Base-by-base conservation (phyloP, 2,329 filamentous ascomycete genomes). In the Cladosporium austrohemisphaericum region DNA sequence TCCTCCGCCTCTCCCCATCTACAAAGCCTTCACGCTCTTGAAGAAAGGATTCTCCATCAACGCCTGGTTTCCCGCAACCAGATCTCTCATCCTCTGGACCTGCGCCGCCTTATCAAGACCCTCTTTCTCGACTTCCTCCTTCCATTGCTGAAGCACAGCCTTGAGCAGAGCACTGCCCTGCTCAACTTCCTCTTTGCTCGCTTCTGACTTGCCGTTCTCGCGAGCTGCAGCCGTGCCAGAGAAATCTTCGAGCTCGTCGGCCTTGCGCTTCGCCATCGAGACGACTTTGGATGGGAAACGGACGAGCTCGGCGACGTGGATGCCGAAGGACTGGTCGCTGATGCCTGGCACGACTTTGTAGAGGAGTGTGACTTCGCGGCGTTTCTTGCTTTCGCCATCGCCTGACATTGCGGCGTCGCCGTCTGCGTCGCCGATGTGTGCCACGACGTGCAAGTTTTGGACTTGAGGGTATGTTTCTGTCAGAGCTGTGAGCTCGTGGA, bases 241-340 rank as follows among this genome's bases (percentile, higher is more conserved):
- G 61, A 98, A 98, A 67, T 98, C 93, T 68, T 98, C 93, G 28
- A 98, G 77, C 75, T 98, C 94, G 68, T 97, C 93, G 0, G 93
- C 93, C 74, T 98, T 98, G 60, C 93, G 82, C 72, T 95, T 95
- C n/a, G 93, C 93, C 94, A 98, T 98, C 56, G 90, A 89, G 53
- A 98, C 87, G 13, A 98, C 94, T 72, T 98, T 98, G 60, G 89
- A 85, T 0, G 93, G 93, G 72, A 98, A 98, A 36, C 91, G 83
- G 16, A 98, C 93, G 5, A 98, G 79, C 72, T 98, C 93, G 1
- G 93, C 93, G 11, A 98, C 94, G 70, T 98, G 93, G 60, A 98
- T 98, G 60, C 93, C 93, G 67, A 98, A 98, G 51, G 86, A 93
- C 72, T 98, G 93, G 68, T 98, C 93, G 65, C 90, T 96, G 60